Conservation (phyloP, 2,329 filamentous ascomycete genomes). For the Phaeosphaeriaceae sp. region DNA sequence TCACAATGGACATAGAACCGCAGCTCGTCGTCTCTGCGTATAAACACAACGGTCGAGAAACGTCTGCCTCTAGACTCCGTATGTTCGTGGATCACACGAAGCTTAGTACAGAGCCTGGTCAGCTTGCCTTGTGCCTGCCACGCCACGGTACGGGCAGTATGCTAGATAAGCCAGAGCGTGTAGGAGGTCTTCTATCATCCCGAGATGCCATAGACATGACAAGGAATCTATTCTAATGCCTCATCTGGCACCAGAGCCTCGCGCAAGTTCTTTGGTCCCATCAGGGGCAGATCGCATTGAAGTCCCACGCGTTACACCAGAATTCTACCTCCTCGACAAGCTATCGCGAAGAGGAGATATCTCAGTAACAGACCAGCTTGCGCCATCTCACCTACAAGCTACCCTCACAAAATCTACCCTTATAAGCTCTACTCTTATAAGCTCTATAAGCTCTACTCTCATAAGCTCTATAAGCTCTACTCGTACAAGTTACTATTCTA, state of each 20-base stretch:
- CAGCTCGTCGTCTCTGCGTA: neutral
- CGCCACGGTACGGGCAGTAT: neutral
- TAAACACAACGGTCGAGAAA: neutral
- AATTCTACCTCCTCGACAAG: neutral
- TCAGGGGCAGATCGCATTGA: neutral
- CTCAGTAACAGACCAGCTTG: too few species aligned
- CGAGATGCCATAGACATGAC: neutral
- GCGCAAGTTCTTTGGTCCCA: neutral
- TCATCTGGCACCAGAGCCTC: neutral
- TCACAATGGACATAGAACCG: neutral
- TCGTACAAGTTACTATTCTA: too few species aligned
- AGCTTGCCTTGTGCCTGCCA: neutral
- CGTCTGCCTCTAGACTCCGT: neutral
- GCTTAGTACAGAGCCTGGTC: neutral
- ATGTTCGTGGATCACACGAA: neutral
- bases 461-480: too few species aligned
- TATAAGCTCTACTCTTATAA: too few species aligned
- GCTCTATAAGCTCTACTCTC: too few species aligned
- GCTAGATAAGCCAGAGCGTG: neutral
- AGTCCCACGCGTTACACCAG: neutral
- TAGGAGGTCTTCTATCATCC: neutral
- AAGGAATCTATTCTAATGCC: neutral
- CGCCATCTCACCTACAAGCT: too few species aligned
- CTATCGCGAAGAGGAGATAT: neutral
- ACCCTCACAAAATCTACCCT: too few species aligned